Conservation (phyloP, 345 rosid genomes). For the Acer negundo region DNA sequence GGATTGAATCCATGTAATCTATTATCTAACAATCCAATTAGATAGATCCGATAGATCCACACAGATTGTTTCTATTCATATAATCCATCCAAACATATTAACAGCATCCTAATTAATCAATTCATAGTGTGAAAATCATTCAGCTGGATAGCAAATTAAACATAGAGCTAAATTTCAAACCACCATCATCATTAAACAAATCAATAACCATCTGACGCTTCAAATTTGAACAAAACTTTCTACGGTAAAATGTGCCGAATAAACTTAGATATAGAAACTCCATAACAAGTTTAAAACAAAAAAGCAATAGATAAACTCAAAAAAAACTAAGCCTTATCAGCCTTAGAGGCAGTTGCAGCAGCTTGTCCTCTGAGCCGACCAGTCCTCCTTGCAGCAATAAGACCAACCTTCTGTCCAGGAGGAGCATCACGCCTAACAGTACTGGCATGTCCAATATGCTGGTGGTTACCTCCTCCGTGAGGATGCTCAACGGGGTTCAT, state of each 20-base stretch:
- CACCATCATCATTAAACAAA: not conserved
- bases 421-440: constrained; percentile 56
- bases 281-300: not conserved
- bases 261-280: not conserved
- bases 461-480: constrained; percentile 60
- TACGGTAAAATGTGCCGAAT: not conserved
- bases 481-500: constrained; percentile 65
- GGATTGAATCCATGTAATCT: not conserved
- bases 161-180: not conserved
- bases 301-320: not conserved
- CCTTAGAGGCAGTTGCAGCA: constrained; percentile 41
- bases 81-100: not conserved
- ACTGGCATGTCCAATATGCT: constrained; percentile 55
- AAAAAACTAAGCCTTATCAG: constrained; percentile 30
- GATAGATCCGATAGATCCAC: too few relatives aligned
- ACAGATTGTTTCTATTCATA: not conserved
- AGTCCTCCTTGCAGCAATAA: constrained; percentile 53
- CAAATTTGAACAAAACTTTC: constrained; percentile 19
- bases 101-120: not conserved
- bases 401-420: constrained; percentile 60
- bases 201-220: not conserved
- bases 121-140: not conserved
- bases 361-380: constrained; percentile 48
- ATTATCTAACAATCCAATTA: too few relatives aligned
- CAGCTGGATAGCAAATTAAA: not conserved